These are phyloP conservation scores for Penicillium psychrosexuale DNA, from an alignment of 2,329 filamentous ascomycete species.

Conservation along the genomic window DNA sequence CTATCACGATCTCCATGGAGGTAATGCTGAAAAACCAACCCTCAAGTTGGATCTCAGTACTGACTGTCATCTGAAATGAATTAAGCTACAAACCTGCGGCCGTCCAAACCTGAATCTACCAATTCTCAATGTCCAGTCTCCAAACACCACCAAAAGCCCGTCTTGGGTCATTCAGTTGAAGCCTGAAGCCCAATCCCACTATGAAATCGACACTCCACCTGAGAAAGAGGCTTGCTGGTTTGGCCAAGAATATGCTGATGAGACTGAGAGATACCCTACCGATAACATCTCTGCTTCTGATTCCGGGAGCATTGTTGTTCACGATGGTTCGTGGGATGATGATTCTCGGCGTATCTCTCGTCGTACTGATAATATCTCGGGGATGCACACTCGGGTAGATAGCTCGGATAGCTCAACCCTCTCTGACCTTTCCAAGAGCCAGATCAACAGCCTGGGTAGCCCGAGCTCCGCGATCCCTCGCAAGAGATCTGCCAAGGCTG, in stretches of 20 bases:
- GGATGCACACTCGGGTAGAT: background rate
- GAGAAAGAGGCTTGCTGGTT: background rate
- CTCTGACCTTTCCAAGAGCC: background rate
- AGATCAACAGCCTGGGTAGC: background rate
- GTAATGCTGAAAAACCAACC: slow-evolving; percentile 17
- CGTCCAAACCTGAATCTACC: slow-evolving; percentile 21
- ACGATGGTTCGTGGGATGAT: background rate
- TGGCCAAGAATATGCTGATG: background rate
- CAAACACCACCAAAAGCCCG: background rate
- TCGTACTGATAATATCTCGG: background rate
- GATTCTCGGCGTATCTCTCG: background rate
- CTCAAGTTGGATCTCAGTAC: background rate
- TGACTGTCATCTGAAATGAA: background rate
- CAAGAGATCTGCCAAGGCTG: slow-evolving; percentile 29
- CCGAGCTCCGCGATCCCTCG: slow-evolving; percentile 11
- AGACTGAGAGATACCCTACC: background rate
- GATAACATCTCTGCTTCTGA: background rate
- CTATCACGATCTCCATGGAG: slow-evolving; percentile 30
- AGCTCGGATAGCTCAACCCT: background rate
- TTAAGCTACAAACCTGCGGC: slow-evolving; percentile 22
- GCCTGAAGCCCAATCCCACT: background rate
- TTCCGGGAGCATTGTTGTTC: background rate
- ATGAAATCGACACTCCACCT: background rate
- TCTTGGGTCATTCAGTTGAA: slow-evolving; percentile 1
- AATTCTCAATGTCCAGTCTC: slow-evolving; percentile 19